Conservation (phyloP, 208 protist species). For the Wallacemonas sp. region DNA sequence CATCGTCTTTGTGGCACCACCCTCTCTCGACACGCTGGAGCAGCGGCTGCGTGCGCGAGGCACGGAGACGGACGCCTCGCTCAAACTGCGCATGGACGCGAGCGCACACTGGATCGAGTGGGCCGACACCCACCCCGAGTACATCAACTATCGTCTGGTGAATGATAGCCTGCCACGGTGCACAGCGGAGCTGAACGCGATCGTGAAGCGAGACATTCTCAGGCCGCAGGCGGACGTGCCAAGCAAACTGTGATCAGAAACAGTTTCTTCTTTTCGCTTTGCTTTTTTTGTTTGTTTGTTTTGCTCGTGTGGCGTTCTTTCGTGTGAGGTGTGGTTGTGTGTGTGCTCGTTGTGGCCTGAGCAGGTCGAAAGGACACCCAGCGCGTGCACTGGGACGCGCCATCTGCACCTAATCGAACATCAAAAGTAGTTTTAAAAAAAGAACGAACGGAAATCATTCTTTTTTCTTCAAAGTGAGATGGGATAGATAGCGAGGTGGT, state of each 20-base stretch:
- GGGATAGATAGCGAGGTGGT: too few relatives aligned
- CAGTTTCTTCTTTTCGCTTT: neutral
- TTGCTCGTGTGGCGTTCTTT: neutral
- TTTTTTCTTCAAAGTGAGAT: too few relatives aligned
- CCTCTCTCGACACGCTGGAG: constrained; percentile 62
- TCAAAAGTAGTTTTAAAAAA: too few relatives aligned
- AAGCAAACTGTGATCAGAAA: constrained; percentile 26
- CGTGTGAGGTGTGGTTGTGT: neutral
- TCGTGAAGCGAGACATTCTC: constrained; percentile 33
- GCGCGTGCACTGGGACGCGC: too few relatives aligned
- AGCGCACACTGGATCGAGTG: constrained; percentile 62
- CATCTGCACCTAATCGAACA: too few relatives aligned
- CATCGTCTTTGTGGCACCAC: constrained; percentile 79
- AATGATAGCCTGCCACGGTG: constrained; percentile 81
- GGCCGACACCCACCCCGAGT: constrained; percentile 38
- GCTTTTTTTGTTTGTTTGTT: constrained; percentile 5
- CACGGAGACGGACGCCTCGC: constrained; percentile 79
- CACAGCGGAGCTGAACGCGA: constrained; percentile 34
- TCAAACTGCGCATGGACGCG: constrained; percentile 56
- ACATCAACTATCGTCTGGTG: constrained; percentile 71
- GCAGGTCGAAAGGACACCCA: too few relatives aligned
- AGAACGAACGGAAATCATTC: too few relatives aligned
- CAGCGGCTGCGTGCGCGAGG: constrained; percentile 71
- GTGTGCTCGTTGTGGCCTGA: neutral
- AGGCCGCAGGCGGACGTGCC: constrained; percentile 1